Evolutionary conservation across 106 monocot species (phyloP), one percentile per base, ranked within the genome.

Genomic region (Platanthera zijinensis): DNA sequence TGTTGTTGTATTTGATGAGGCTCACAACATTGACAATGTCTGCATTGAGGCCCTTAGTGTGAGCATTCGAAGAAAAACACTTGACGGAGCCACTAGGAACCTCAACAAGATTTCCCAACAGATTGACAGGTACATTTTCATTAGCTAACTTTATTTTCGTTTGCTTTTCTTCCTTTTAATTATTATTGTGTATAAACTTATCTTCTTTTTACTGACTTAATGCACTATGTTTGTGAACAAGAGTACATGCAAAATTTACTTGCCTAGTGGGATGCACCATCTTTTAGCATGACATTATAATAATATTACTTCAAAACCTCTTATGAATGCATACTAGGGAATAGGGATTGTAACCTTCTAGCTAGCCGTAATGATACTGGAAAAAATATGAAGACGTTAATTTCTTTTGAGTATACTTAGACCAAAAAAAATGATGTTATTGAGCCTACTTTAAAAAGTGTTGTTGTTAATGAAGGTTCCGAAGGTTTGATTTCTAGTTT

Each of bases 21-120:
- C 97, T 10, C 97, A 99, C 52, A 99, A 99, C 74, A 99, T 99
- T 15, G 97, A 99, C 48, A 99, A 99, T 85, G 97, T 99, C 48
- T 99, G 97, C 59, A 99, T 99, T 10, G 97, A 99, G 85, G 94
- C 94, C 12, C 83, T 99, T 49, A 99, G 97, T 45, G 94, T 99
- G 13, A 99, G 88, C 69, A 80, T 99, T 28, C 80, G 97, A 71
- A 81, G 78, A 75, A 89, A 92, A 84, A 99, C 97, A 4, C 85
- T 99, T 6, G 97, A 99, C 19, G 97, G 97, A 14, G 97, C 97
- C n/a, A 86, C 86, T 8, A 77, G 97, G 69, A 99, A 99, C 71
- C 82, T 99, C 51, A 80, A 57, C 73, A 76, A 83, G 57, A 99
- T 99, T 67, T 59, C 80, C 0, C 87, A 94, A 57, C 92, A 88